Percentiles rank a stretch among this genome's conserved stretches.
Evolutionary conservation across 352 stramenopile genomes (phyloP).

Genomic region (Aphanomyces cochlioides): DNA sequence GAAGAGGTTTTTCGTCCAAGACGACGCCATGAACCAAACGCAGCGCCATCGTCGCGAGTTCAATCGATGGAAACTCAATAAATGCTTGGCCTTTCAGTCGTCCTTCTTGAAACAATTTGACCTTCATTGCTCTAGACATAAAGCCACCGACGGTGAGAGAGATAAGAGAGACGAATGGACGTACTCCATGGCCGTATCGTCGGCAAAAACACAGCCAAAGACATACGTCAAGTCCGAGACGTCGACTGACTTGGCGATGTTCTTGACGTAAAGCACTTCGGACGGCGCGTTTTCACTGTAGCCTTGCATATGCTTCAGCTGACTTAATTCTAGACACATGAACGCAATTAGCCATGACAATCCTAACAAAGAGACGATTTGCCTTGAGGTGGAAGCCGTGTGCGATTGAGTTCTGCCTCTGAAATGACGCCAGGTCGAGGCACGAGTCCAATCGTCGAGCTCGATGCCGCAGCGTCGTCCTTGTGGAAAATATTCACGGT

Average conservation of each 20-base stretch:
- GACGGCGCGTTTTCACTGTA: conserved; percentile 57
- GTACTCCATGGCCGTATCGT: conserved; percentile 34
- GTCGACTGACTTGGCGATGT: conserved; percentile 56
- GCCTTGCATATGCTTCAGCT: conserved; percentile 65
- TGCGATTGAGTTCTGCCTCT: conserved; percentile 46
- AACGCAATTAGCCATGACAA: not conserved
- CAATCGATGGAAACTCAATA: conserved; percentile 53
- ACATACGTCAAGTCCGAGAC: conserved; percentile 45
- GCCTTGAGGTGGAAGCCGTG: conserved; percentile 41
- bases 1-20: conserved; percentile 67
- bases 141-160: not conserved
- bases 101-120: conserved; percentile 72
- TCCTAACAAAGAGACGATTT: conserved; percentile 25
- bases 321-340: conserved; percentile 32
- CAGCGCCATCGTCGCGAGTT: conserved; percentile 50
- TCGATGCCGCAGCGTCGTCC: not conserved
- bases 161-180: not conserved
- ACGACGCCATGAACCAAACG: conserved; percentile 63
- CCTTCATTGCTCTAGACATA: conserved; percentile 40
- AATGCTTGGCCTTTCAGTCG: conserved; percentile 87
- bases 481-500: conserved; percentile 13
- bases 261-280: conserved; percentile 75
- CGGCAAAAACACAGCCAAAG: conserved; percentile 47
- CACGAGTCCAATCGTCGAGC: not conserved
- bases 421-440: conserved; percentile 59